phyloP scores from a whole-genome alignment of 306 rosid genomes.

The Fragaria vesca region DNA sequence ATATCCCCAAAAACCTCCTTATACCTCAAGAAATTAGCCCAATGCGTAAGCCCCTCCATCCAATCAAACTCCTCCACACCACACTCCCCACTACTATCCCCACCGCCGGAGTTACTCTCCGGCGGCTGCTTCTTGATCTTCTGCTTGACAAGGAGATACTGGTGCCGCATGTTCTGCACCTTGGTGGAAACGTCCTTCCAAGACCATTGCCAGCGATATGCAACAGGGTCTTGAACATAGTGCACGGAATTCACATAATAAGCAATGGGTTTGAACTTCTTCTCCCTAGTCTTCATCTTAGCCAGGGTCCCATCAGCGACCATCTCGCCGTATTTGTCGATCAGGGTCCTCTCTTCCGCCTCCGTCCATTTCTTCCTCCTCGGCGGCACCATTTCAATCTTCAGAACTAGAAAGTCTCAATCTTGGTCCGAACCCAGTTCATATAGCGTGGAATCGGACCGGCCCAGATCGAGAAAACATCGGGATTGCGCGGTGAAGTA shows the following conservation, averaged over 20 bases:
- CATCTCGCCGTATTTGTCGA: constrained; percentile 85
- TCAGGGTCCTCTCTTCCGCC: constrained; percentile 90
- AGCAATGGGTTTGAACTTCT: constrained; percentile 87
- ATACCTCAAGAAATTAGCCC: constrained; percentile 94
- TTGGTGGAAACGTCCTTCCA: constrained; percentile 98
- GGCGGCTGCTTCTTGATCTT: constrained; percentile 73
- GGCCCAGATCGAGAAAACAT: constrained; percentile 33
- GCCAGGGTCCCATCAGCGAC: constrained; percentile 72
- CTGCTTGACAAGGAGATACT: constrained; percentile 90
- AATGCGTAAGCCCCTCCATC: constrained; percentile 80
- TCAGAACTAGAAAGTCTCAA: constrained; percentile 25
- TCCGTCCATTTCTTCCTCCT: constrained; percentile 98
- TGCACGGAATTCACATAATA: constrained; percentile 80
- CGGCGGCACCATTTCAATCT: constrained; percentile 56
- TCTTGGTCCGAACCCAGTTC: constrained; percentile 23
- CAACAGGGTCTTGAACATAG: constrained; percentile 58
- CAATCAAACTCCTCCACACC: constrained; percentile 79
- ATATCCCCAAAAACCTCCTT: constrained; percentile 93
- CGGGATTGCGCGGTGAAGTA: constrained; percentile 11
- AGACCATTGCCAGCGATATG: constrained; percentile 94
- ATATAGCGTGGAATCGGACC: constrained; percentile 21
- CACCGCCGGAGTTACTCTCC: constrained; percentile 29
- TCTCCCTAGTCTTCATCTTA: constrained; percentile 92
- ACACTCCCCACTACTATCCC: constrained; percentile 36
- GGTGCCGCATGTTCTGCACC: constrained; percentile 99